Conservation (phyloP, 371 early-diverging fungal genomes). For the Saksenaea oblongispora region DNA sequence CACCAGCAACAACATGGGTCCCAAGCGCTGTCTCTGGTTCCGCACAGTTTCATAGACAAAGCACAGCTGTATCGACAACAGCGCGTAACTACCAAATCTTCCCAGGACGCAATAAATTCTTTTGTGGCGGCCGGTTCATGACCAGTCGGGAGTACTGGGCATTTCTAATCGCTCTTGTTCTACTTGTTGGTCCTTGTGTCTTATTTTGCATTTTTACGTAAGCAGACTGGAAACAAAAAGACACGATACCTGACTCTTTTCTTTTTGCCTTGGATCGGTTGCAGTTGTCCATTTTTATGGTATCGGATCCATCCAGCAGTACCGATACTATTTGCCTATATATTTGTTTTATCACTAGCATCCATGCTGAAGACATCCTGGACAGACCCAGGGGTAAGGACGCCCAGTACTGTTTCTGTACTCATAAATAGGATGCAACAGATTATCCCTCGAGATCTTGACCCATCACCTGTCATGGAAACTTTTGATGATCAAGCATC, state of each 20-base stretch:
- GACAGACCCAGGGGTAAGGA: conserved; percentile 86
- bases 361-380: conserved; percentile 84
- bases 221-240: conserved; percentile 16
- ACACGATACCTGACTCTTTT: neutral
- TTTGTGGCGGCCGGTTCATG: conserved; percentile 70
- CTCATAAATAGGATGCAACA: conserved; percentile 5
- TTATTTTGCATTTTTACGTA: conserved; percentile 76
- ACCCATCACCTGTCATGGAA: conserved; percentile 43
- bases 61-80: neutral
- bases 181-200: conserved; percentile 65
- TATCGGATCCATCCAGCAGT: conserved; percentile 59
- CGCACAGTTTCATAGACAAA: neutral
- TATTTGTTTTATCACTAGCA: conserved; percentile 65
- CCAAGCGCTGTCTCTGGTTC: neutral
- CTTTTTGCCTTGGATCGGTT: neutral
- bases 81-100: conserved; percentile 35
- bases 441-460: conserved; percentile 76
- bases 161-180: conserved; percentile 65
- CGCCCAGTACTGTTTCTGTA: neutral
- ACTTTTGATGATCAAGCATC: conserved; percentile 23
- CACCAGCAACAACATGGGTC: neutral
- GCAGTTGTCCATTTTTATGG: conserved; percentile 73
- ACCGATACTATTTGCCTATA: conserved; percentile 72
- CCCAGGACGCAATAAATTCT: conserved; percentile 56
- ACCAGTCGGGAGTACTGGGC: conserved; percentile 70